Evolutionary conservation across 2,329 filamentous ascomycete species (phyloP).

Genomic region (Purpureocillium takamizusanense): DNA sequence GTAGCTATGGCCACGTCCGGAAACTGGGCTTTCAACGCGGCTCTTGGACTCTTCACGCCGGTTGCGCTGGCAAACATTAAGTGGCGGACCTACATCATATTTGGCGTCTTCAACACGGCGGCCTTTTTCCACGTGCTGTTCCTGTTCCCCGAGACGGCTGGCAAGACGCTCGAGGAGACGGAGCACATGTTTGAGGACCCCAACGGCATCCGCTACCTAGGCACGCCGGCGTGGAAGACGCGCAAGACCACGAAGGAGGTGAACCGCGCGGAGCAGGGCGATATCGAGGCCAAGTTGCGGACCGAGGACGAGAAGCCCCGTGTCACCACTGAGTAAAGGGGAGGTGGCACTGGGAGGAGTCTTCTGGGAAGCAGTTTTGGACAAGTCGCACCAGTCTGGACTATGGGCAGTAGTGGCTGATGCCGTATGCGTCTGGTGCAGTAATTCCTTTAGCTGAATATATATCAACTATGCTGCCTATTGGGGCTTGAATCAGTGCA

Average conservation of each 20-base stretch:
- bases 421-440: no score
- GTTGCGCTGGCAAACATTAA: conserved; percentile 28
- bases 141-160: conserved; percentile 46
- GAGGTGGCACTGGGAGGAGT: no score
- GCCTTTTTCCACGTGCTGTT: conserved; percentile 45
- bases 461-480: no score
- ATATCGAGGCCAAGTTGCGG: conserved; percentile 10
- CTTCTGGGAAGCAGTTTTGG: no score
- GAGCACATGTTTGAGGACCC: conserved; percentile 36
- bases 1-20: conserved; percentile 41
- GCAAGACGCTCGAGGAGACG: conserved; percentile 46
- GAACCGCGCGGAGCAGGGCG: conserved; percentile 15
- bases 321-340: no score
- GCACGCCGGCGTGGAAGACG: conserved; percentile 23
- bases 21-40: conserved; percentile 32
- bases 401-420: no score
- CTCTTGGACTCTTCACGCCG: conserved; percentile 28
- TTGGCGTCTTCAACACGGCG: conserved; percentile 40
- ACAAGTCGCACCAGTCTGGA: no score
- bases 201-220: conserved; percentile 19
- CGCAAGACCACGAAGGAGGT: conserved; percentile 11
- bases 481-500: no score
- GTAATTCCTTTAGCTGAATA: no score
- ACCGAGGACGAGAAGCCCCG: no score
- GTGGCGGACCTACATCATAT: conserved; percentile 45